These are phyloP conservation scores for Diaporthe caulivora DNA, from an alignment of 2,329 filamentous ascomycete genomes.

Conservation along the genomic window DNA sequence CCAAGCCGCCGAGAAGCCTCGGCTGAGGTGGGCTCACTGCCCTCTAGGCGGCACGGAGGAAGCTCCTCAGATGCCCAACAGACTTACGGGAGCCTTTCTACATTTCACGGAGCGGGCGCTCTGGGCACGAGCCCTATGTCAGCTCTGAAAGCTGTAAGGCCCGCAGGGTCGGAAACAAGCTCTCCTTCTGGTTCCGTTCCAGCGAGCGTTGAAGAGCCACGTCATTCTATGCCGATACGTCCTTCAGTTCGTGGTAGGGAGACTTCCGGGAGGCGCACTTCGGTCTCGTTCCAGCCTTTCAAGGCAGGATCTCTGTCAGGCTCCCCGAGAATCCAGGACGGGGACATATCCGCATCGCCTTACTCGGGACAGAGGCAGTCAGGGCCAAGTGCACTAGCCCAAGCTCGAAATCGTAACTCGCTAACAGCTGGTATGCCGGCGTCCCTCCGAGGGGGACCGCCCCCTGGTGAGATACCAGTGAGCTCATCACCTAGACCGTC, in stretches of 20 bases:
- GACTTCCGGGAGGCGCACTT: slow-evolving; percentile 75
- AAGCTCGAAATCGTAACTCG: slow-evolving; percentile 77
- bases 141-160: slow-evolving; percentile 78
- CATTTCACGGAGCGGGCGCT: slow-evolving; percentile 84
- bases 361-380: slow-evolving; percentile 63
- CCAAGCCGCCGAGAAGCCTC: slow-evolving; percentile 51
- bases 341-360: slow-evolving; percentile 67
- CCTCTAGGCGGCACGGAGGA: slow-evolving; percentile 66
- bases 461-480: slow-evolving; percentile 73
- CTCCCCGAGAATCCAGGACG: slow-evolving; percentile 73
- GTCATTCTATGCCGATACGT: slow-evolving; percentile 66
- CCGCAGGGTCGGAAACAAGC: slow-evolving; percentile 71
- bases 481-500: slow-evolving; percentile 84
- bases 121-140: slow-evolving; percentile 89
- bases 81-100: slow-evolving; percentile 90
- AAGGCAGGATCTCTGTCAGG: slow-evolving; percentile 96
- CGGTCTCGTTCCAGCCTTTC: slow-evolving; percentile 93
- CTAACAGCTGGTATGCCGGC: slow-evolving; percentile 82
- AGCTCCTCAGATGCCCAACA: slow-evolving; percentile 75
- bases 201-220: slow-evolving; percentile 58
- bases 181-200: slow-evolving; percentile 68
- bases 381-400: slow-evolving; percentile 63
- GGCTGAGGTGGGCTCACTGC: slow-evolving; percentile 80
- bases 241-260: slow-evolving; percentile 58
- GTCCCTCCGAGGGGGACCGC: slow-evolving; percentile 75